phyloP scores from a whole-genome alignment of 2,329 filamentous ascomycete species.

The Rosellinia necatrix region DNA sequence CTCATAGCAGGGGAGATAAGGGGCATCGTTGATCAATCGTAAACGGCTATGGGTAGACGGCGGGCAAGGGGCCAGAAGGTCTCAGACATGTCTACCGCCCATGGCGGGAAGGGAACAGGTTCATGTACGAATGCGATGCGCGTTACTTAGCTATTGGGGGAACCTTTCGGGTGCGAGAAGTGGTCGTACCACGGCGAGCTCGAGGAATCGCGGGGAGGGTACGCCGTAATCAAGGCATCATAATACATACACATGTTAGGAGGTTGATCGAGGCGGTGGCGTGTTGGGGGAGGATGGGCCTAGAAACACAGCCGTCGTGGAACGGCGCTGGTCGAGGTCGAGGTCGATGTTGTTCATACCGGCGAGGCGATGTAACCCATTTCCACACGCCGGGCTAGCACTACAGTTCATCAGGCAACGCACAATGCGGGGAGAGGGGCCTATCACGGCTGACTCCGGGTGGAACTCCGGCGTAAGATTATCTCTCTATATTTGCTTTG shows the following conservation, averaged over 20 bases:
- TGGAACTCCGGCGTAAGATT: constrained; percentile 11
- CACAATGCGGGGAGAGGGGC: constrained; percentile 4
- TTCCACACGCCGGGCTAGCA: constrained; percentile 5
- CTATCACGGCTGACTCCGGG: constrained; percentile 4
- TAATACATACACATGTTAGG: too few species aligned
- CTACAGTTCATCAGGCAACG: constrained; percentile 8
- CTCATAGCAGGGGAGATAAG: background rate
- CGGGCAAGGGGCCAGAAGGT: background rate
- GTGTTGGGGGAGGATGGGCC: too few species aligned
- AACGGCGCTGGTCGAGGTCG: background rate
- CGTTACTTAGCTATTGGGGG: too few species aligned
- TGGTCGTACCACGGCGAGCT: background rate
- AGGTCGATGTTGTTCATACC: background rate
- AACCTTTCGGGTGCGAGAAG: background rate
- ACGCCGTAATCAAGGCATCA: background rate
- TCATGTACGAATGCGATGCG: background rate
- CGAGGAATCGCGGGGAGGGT: background rate
- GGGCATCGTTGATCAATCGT: background rate
- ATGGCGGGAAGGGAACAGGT: background rate
- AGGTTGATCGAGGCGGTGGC: too few species aligned
- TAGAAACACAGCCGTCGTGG: too few species aligned
- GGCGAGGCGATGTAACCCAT: constrained; percentile 9
- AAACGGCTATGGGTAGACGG: background rate
- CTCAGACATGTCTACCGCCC: constrained; percentile 2
- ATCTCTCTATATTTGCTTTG: constrained; percentile 9